Base-by-base conservation (phyloP, 179 eudicot species). In the Carnegiea gigantea region DNA sequence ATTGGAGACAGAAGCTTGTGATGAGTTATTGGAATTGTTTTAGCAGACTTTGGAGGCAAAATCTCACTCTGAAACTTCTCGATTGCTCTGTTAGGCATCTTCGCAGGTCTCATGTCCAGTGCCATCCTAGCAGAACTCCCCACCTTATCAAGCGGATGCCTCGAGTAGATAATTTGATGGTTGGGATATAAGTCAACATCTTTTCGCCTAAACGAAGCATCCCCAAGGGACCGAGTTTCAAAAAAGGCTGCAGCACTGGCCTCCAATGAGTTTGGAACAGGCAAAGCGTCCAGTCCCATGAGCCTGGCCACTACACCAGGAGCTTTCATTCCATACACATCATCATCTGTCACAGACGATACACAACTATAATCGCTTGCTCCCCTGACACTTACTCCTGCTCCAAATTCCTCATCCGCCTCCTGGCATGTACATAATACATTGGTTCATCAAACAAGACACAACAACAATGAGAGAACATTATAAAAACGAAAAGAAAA, bases 271-370 rank as follows among this genome's bases (percentile, higher is more conserved):
- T 86, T 90, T 59, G 95, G 87, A 51, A 86, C 87, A 23, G 99
- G 99, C 86, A 96, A 59, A 33, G 95, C 91, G 85, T 94, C 97
- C 82, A 96, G 84, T 74, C 99, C 99, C 99, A 96, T 96, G 30
- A 96, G 98, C 90, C 96, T 92, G n/a, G 97, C 99, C 77, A 96
- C 93, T 36, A 94, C 98, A 40, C 95, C 87, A 1, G 97, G 98
- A 23, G 93, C 90, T 88, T 79, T 92, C 36, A 81, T 67, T 80
- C 89, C 93, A 71, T 77, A 86, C 57, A 83, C 86, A 77, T 95
- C 98, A 38, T 95, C 99, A 77, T 92, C 97, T 3, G 92, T 92
- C 33, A 92, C 86, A 17, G 99, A 95, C 11, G 98, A 95, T 79
- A 96, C 91, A 84, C 90, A 89, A 75, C 98, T 92, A 67, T 92